These are phyloP conservation scores for Ophiocordyceps camponoti-rufipedis DNA, from an alignment of 2,329 filamentous ascomycete genomes.

Conservation along the genomic window DNA sequence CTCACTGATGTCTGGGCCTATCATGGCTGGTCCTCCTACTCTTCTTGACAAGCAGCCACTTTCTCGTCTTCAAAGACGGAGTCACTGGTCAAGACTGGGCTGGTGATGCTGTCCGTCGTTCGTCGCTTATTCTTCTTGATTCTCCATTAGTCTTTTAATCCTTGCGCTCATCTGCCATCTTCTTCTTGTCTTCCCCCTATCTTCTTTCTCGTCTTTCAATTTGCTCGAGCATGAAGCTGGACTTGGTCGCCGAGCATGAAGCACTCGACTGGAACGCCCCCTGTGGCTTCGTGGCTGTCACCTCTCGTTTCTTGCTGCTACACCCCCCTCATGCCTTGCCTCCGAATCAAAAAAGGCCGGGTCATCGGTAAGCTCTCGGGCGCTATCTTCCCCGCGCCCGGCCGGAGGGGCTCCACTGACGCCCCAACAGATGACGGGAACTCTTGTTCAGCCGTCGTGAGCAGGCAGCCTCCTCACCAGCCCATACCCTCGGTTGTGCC, in stretches of 20 bases:
- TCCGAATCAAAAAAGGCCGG: constrained; percentile 19
- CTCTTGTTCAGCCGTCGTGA: constrained; percentile 6
- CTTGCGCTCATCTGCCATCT: background rate
- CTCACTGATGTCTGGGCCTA: constrained; percentile 12
- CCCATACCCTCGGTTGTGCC: constrained; percentile 8
- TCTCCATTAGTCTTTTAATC: no score
- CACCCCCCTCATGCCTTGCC: constrained; percentile 17
- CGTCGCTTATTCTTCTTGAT: no score
- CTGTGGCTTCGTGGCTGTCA: constrained; percentile 27
- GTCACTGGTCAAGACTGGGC: constrained; percentile 1
- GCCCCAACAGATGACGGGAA: constrained; percentile 14
- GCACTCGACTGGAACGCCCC: constrained; percentile 21
- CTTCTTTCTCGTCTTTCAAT: constrained; percentile 2
- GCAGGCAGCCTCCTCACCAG: constrained; percentile 11
- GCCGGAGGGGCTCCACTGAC: constrained; percentile 11
- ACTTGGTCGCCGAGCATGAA: constrained; percentile 17
- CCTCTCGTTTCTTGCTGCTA: constrained; percentile 25
- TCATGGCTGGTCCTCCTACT: constrained; percentile 9
- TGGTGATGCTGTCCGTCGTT: no score
- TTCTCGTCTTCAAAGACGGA: constrained; percentile 1
- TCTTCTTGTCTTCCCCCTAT: constrained; percentile 1
- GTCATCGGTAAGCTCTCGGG: constrained; percentile 16
- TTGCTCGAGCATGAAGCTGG: constrained; percentile 5
- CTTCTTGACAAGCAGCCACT: background rate
- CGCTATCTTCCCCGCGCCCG: constrained; percentile 6